Base-by-base conservation (phyloP, 78 protist species). In the Dictyostelium firmibasis region DNA sequence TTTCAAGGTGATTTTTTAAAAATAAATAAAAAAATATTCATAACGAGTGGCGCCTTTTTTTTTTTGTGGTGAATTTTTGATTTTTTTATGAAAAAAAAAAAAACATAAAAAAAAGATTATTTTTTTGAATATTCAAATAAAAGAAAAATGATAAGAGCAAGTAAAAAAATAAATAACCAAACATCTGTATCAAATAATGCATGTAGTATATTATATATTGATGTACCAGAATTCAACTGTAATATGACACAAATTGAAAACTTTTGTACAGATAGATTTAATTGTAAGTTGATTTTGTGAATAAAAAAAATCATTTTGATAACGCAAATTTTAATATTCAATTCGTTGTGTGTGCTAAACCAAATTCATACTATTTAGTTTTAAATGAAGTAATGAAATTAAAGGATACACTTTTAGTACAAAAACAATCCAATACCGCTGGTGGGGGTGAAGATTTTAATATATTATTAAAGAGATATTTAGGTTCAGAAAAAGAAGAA, bases 191-290 rank as follows among this genome's bases (percentile, higher is more conserved):
- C 41, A 69, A 25, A 10, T 27, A 41, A 69, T 27, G 33, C 43
- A 2, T 14, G 18, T 69, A 27, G 36, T 13, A 1, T 43, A 44
- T 14, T 78, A 25, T 78, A 78, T 25, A 43, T 14, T 0, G 44
- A 78, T n/a, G 29, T 44, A 11, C 84, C 84, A 78, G 50, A 38
- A 25, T 43, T 78, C 14, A 78, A 78, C 27, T 78, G 41, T 27
- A 78, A 78, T 43, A 78, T 78, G 84, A 25, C 84, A 27, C 41
- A 78, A 78, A 35, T 78, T 20, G 84, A 78, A 78, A 35, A 43
- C 3, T 78, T 13, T 78, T 78, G 84, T 44, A 78, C 8, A 44
- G 84, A 78, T n/a, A 78, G 84, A 78, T 78, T 78, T 35, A 78
- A 36, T 78, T 78, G 84, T 78, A 78, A 16, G 84, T 44, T 25